Conservation (phyloP, 176 grass and related monocot genomes). For the Aegilops sharonensis region DNA sequence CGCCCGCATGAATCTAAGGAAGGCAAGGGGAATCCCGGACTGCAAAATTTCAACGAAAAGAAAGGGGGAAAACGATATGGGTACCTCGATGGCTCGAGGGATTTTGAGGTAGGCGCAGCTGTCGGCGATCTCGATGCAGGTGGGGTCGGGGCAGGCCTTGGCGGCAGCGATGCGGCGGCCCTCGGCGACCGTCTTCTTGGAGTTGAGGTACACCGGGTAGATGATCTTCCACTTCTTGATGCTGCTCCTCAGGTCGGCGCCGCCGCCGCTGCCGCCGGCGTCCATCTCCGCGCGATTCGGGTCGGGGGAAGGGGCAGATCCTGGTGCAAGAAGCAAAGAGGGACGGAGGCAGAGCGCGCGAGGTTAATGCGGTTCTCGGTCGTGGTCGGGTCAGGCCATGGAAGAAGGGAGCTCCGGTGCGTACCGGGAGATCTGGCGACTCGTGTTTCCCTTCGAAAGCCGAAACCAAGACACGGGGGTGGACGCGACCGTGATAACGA, state of each 20-base stretch:
- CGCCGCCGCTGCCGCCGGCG: neutral
- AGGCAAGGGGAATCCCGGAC: neutral
- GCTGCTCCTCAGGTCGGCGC: slow-evolving; percentile 33
- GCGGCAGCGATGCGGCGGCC: slow-evolving; percentile 66
- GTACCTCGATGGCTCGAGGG: slow-evolving; percentile 67
- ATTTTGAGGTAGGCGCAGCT: slow-evolving; percentile 84
- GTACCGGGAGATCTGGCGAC: neutral
- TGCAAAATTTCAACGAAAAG: neutral
- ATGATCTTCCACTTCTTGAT: slow-evolving; percentile 97
- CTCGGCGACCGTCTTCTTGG: slow-evolving; percentile 87
- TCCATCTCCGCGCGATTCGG: slow-evolving; percentile 40
- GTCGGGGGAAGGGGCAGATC: neutral
- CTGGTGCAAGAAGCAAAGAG: neutral
- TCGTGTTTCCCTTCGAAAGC: neutral
- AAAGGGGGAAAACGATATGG: neutral
- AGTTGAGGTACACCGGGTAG: slow-evolving; percentile 96
- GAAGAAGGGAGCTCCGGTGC: neutral
- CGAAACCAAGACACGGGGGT: neutral
- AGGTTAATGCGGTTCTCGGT: slow-evolving; percentile 4
- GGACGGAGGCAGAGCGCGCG: neutral
- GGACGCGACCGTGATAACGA: neutral
- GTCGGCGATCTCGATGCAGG: slow-evolving; percentile 83
- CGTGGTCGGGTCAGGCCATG: neutral
- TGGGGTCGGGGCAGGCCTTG: slow-evolving; percentile 90
- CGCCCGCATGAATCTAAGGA: neutral